Evolutionary conservation across 2,329 filamentous ascomycete genomes (phyloP), one percentile per base, ranked within the genome.

Genomic region (Hypoxylon sp.): DNA sequence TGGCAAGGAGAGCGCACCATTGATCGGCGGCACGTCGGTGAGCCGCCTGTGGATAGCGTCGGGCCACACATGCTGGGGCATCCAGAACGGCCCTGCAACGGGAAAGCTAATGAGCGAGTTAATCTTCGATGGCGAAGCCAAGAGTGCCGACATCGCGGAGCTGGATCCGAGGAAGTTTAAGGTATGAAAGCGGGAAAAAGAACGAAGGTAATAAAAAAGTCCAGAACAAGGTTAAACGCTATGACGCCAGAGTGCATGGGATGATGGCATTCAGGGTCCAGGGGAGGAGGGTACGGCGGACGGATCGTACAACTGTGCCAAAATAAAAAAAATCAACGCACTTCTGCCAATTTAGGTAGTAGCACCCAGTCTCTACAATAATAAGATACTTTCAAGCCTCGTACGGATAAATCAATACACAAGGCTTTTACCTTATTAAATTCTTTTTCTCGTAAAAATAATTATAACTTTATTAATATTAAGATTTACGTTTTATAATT

Each of bases 41-140:
- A 86, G 88, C 5, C 94, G 94, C 0, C 74, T 98, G 45, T 90
- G 91, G 77, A 83, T 98, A 64, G 96, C 96, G 0, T 87, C 93
- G 0, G 96, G 96, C 0, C 96, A 99, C 82, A 97, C 94, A 1
- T 98, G 95, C 81, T 99, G 96, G 96, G 96, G 96, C 0, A 97
- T 99, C 21, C 95, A 98, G 81, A 98, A 99, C 80, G 93, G 90
- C 0, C 94, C 95, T 0, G 96, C 86, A 1, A 98, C 95, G 6
- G 92, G 92, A 3, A 92, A 90, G 79, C 78, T 95, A 39, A 90
- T 96, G 82, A 90, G 91, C 37, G 91, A 95, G 78, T 88, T 92
- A 78, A 81, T 96, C 1, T 88, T 94, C 73, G 91, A 94, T 58
- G 92, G 91, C 0, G 79, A 81, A 64, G 87, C 90, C 0, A 89